These are phyloP conservation scores for Ophiobolus disseminans DNA, from an alignment of 2,329 filamentous ascomycete genomes.

Conservation along the genomic window DNA sequence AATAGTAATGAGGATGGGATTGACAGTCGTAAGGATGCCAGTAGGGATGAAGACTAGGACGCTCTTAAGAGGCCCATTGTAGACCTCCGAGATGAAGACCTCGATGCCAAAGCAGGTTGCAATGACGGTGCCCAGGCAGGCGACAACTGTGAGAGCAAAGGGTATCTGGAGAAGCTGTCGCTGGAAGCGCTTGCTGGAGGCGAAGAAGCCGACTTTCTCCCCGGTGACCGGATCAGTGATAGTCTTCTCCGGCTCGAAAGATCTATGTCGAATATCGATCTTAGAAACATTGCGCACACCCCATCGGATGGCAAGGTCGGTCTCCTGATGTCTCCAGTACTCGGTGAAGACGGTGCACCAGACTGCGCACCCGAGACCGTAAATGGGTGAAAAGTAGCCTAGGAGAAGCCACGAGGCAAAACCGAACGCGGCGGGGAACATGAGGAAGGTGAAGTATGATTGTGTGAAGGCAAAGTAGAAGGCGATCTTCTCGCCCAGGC, in stretches of 20 bases:
- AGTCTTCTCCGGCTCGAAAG: slow-evolving; percentile 82
- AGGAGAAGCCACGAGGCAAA: slow-evolving; percentile 80
- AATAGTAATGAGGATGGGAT: slow-evolving; percentile 78
- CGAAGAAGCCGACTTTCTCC: slow-evolving; percentile 77
- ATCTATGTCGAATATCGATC: slow-evolving; percentile 77
- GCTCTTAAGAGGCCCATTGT: slow-evolving; percentile 84
- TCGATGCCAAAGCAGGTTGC: slow-evolving; percentile 89
- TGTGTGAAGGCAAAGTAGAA: slow-evolving; percentile 97
- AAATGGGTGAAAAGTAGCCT: slow-evolving; percentile 82
- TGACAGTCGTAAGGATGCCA: slow-evolving; percentile 78
- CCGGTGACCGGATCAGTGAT: slow-evolving; percentile 81
- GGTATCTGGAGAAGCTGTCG: slow-evolving; percentile 83
- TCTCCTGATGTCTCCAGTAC: slow-evolving; percentile 94
- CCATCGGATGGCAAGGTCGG: slow-evolving; percentile 86
- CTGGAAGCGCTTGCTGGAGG: slow-evolving; percentile 74
- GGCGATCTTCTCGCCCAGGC: slow-evolving; percentile 70
- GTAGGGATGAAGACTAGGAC: slow-evolving; percentile 90
- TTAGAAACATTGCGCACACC: slow-evolving; percentile 82
- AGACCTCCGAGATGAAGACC: slow-evolving; percentile 94
- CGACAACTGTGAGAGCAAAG: slow-evolving; percentile 77
- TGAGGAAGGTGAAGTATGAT: slow-evolving; percentile 84
- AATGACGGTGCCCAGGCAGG: slow-evolving; percentile 81
- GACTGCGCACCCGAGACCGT: slow-evolving; percentile 78
- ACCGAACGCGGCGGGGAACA: slow-evolving; percentile 82
- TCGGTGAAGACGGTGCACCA: slow-evolving; percentile 91